Base-by-base conservation (phyloP, 1,284 basidiomycete species). In the Porodaedalea pini region DNA sequence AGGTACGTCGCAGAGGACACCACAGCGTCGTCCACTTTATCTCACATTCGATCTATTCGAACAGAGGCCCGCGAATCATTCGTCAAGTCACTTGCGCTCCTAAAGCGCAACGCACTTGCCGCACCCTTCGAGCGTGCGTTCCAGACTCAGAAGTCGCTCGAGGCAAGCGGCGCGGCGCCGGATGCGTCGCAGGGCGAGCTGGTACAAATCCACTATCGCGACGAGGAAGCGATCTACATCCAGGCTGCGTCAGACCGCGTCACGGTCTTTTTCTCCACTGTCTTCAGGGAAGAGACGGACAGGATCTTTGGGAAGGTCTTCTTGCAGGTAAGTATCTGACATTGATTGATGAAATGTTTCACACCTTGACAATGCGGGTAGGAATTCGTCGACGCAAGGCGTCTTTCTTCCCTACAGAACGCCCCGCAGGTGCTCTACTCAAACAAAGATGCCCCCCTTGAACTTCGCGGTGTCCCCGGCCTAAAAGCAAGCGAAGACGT, bases 351-450 rank as follows among this genome's bases (percentile, higher is more conserved):
- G n/a, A 21, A 21, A 37, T 44, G 11, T 52, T 40, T 37, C 11
- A 47, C 21, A 36, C 43, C 25, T 19, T 34, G 21, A 19, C 17
- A 19, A 23, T 41, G 21, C n/a, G 36, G 43, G 2, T 64, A 95
- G 92, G 97, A 99, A 85, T 99, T 99, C 65, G 97, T 98, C 44
- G 97, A 99, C 76, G 96, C 97, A 7, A 83, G 96, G 58, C 83
- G 94, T 61, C 85, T 94, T 61, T 93, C 95, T 1, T 87, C 88
- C 15, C 91, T 99, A 61, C 97, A 99, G 73, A 95, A 90, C 64
- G 97, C 97, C 0, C 97, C 97, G 0, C 97, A 99, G 73, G 97
- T 99, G 4, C 80, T 96, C n/a, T 99, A 98, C 75, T 91, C 92
- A 34, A 97, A 90, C 68, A 86, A 94, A 51, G 94, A 98, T 51